These are phyloP conservation scores for Mycena filopes DNA, from an alignment of 768 basidiomycete genomes.

Conservation along the genomic window DNA sequence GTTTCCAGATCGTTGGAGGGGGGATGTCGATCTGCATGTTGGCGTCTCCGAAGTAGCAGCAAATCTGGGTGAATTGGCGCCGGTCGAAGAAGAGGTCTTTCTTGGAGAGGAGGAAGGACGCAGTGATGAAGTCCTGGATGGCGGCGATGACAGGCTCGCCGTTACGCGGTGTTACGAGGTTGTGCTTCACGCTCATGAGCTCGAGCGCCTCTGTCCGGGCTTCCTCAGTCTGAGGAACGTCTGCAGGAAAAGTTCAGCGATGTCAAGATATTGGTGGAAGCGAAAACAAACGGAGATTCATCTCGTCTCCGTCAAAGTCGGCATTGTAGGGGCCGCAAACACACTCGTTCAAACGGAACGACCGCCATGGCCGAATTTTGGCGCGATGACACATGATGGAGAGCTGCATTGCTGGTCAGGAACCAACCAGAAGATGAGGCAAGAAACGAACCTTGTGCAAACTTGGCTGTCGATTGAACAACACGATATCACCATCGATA, in stretches of 20 bases:
- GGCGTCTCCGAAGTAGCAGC: slow-evolving; percentile 93
- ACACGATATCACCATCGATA: slow-evolving; percentile 92
- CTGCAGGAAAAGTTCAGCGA: slow-evolving; percentile 51
- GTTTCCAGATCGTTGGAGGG: slow-evolving; percentile 94
- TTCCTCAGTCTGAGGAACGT: slow-evolving; percentile 99
- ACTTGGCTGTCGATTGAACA: slow-evolving; percentile 99
- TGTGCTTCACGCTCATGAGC: slow-evolving; percentile 97
- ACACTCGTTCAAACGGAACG: slow-evolving; percentile 98
- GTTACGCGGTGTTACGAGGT: slow-evolving; percentile 97
- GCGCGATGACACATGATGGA: slow-evolving; percentile 99
- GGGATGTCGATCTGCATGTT: slow-evolving; percentile 94
- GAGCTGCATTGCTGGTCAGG: slow-evolving; percentile 59
- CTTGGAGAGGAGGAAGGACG: slow-evolving; percentile 93
- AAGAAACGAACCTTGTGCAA: slow-evolving; percentile 82
- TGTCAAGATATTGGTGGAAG: neutral
- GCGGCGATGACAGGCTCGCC: slow-evolving; percentile 99
- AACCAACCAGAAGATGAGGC: slow-evolving; percentile 5
- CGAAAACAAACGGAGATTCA: slow-evolving; percentile 86
- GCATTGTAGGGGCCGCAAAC: slow-evolving; percentile 99
- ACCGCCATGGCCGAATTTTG: slow-evolving; percentile 96
- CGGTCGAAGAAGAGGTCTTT: slow-evolving; percentile 95
- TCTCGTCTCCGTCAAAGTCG: slow-evolving; percentile 99
- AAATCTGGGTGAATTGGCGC: slow-evolving; percentile 95
- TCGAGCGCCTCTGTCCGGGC: slow-evolving; percentile 96
- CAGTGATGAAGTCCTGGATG: slow-evolving; percentile 99